A percentile compares a stretch with the other conserved stretches of the same genome.
Conservation (phyloP, 495 filamentous ascomycete genomes). For the Xylaria acuta region DNA sequence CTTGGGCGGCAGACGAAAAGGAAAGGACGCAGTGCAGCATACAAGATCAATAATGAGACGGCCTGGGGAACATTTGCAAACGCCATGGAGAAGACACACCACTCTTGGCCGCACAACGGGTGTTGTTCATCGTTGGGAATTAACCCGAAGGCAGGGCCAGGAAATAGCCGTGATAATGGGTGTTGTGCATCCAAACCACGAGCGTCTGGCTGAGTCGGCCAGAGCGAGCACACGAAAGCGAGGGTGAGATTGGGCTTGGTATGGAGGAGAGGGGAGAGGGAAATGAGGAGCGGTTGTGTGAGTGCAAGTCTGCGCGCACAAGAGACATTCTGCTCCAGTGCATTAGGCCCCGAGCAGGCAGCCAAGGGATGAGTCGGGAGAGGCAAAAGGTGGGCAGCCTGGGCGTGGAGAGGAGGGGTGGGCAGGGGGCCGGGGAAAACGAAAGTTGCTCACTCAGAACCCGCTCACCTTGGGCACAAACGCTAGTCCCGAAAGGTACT, state of each 20-base stretch:
- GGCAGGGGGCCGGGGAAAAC: background rate
- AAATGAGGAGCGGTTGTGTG: slow-evolving; percentile 21
- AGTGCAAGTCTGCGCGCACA: slow-evolving; percentile 14
- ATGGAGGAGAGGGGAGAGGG: slow-evolving; percentile 18
- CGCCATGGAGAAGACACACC: background rate
- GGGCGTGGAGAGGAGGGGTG: background rate
- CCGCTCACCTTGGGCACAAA: background rate
- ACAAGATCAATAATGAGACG: slow-evolving; percentile 3
- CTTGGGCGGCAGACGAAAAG: slow-evolving; percentile 9
- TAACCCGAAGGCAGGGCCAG: background rate
- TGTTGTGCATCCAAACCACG: slow-evolving; percentile 21
- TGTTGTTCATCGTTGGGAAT: background rate
- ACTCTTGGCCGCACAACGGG: background rate
- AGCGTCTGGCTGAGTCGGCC: slow-evolving; percentile 22
- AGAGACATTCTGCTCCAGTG: slow-evolving; percentile 13
- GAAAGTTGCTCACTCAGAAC: slow-evolving; percentile 6
- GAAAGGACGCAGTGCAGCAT: background rate
- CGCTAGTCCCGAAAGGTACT: slow-evolving; percentile 22
- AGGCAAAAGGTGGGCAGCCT: background rate
- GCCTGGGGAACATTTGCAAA: background rate
- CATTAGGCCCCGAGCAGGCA: background rate
- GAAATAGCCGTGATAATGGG: background rate
- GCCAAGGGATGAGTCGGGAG: background rate
- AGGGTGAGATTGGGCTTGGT: slow-evolving; percentile 23
- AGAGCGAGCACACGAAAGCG: background rate